Base-by-base conservation (phyloP, 2,329 filamentous ascomycete genomes). In the Clonostachys solani region DNA sequence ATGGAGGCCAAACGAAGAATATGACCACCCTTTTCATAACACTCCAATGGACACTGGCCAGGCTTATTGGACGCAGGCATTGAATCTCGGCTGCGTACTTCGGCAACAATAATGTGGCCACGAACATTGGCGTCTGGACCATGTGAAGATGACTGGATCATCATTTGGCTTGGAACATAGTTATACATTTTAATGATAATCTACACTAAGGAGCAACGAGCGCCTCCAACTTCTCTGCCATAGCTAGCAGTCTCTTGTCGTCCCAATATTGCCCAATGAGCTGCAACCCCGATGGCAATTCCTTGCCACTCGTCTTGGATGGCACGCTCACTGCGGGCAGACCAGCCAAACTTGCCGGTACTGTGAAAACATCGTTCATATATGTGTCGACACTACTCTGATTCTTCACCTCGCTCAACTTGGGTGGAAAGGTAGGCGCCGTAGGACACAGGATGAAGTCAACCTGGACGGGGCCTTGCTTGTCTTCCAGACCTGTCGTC, bases 351-450 rank as follows among this genome's bases (percentile, higher is more conserved):
- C 91, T 96, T 3, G 92, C 91, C 2, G 94, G 94, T 2, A 99
- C 92, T 0, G 94, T 97, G 58, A 97, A 92, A 2, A 97, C 86
- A 67, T 99, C 94, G 59, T 94, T 96, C 74, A 88, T 87, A 61
- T 96, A 97, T 2, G 80, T 80, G 56, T 92, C 83, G 10, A 77
- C 72, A 42, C 67, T 74, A 41, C 68, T 74, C 63, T 81, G 73
- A 10, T 64, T 58, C 50, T 70, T 56, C 34, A 94, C 61, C 6
- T 84, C 76, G 5, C 75, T 69, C 7, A 94, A 61, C 7, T 65
- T 72, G 0, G 90, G 91, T 9, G 92, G 81, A 15, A 82, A 72
- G 0, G 85, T 88, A 2, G 92, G 91, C 8, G 92, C 86, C 1
- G 92, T 97, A 0, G 94, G 94, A 50, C 86, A 91, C 16, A 99